Evolutionary conservation across 495 filamentous ascomycete species (phyloP).

Genomic region (Cercophora scortea): DNA sequence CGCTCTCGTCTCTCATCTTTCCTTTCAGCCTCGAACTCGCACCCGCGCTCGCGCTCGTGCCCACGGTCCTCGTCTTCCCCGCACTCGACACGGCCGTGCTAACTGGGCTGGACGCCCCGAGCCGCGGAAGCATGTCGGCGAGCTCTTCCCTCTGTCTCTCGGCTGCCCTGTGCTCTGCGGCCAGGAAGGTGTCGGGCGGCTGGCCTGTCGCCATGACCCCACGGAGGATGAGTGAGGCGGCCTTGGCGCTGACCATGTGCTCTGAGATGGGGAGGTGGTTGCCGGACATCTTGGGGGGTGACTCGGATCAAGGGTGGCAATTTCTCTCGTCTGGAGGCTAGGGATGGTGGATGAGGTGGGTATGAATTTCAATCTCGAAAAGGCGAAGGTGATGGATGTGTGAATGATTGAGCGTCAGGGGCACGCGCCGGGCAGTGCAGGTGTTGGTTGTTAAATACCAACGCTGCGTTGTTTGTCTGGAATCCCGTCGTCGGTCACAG

Average conservation of each 20-base stretch:
- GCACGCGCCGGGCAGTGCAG: too few relatives aligned
- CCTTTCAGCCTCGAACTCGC: not conserved
- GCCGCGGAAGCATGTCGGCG: not conserved
- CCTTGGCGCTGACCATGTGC: conserved; percentile 10
- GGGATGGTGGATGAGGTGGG: too few relatives aligned
- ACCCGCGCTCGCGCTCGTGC: not conserved
- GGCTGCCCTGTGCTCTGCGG: not conserved
- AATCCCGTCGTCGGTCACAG: too few relatives aligned
- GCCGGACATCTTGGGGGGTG: too few relatives aligned
- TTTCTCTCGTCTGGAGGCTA: not conserved
- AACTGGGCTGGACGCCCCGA: not conserved
- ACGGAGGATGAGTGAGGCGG: conserved; percentile 11
- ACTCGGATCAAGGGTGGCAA: not conserved
- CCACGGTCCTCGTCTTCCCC: not conserved
- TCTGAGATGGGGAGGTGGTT: conserved; percentile 2
- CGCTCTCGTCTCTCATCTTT: not conserved
- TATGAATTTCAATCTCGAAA: too few relatives aligned
- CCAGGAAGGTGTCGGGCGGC: conserved; percentile 5
- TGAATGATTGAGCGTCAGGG: too few relatives aligned
- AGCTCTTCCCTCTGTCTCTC: not conserved
- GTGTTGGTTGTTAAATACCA: too few relatives aligned
- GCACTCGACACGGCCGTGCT: not conserved
- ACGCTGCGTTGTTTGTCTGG: too few relatives aligned
- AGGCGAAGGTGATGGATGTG: too few relatives aligned
- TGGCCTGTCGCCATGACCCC: conserved; percentile 8